Conservation (phyloP, 2,329 filamentous ascomycete genomes). For the Cladophialophora chaetospira region DNA sequence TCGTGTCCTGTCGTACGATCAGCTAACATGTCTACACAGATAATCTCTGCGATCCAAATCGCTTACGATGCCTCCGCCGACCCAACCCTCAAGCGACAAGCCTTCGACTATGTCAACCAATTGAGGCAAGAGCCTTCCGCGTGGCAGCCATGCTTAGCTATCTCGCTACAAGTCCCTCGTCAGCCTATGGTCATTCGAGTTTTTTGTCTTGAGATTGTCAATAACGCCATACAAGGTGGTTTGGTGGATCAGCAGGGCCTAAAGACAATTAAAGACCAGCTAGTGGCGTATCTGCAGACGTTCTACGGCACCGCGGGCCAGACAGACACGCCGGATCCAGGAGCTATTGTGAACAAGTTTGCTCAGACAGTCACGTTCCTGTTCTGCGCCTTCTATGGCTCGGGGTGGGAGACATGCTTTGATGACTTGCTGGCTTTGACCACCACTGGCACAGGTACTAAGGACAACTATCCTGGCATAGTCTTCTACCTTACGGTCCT, state of each 20-base stretch:
- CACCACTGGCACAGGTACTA: conserved; percentile 59
- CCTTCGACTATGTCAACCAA: conserved; percentile 64
- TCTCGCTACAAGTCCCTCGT: conserved; percentile 79
- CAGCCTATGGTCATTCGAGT: conserved; percentile 82
- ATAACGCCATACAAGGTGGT: conserved; percentile 82
- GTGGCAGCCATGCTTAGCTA: conserved; percentile 84
- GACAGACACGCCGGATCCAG: conserved; percentile 64
- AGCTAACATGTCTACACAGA: conserved; percentile 54
- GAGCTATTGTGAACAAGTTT: conserved; percentile 90
- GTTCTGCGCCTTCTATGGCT: conserved; percentile 82
- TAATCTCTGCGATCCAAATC: conserved; percentile 75
- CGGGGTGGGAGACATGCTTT: conserved; percentile 86
- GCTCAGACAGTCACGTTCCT: conserved; percentile 94
- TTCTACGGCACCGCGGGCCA: conserved; percentile 63
- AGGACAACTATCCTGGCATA: conserved; percentile 73
- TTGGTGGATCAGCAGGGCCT: conserved; percentile 73
- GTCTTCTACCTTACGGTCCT: conserved; percentile 87
- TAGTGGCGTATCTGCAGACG: conserved; percentile 78
- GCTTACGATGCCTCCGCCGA: conserved; percentile 81
- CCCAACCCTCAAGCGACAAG: conserved; percentile 74
- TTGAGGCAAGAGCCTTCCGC: conserved; percentile 79
- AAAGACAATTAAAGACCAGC: conserved; percentile 73
- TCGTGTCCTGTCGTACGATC: conserved; percentile 37
- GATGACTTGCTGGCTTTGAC: conserved; percentile 85
- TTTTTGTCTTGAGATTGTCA: conserved; percentile 88